Evolutionary conservation across 257 asterid species (phyloP).

Genomic region (Rubia yunnanensis): DNA sequence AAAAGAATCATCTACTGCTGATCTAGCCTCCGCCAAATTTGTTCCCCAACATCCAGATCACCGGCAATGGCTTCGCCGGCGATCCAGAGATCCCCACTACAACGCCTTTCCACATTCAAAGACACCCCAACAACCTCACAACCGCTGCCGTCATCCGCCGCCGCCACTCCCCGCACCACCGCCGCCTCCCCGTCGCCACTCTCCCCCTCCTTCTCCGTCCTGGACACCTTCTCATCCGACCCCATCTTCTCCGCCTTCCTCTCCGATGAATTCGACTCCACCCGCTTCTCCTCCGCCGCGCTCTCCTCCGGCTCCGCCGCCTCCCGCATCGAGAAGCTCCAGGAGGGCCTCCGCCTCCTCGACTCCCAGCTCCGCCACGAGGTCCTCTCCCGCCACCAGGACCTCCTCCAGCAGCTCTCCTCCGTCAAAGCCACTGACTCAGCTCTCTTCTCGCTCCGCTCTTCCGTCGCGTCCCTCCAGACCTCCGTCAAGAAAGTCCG

Average conservation of each 20-base stretch:
- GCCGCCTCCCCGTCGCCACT: constrained; percentile 18
- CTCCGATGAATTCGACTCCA: constrained; percentile 69
- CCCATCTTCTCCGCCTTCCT: constrained; percentile 83
- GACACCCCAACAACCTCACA: constrained; percentile 12
- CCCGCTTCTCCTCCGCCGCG: constrained; percentile 90
- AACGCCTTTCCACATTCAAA: constrained; percentile 69
- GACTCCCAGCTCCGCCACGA: constrained; percentile 78
- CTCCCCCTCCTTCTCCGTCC: constrained; percentile 27
- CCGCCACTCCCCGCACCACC: constrained; percentile 18
- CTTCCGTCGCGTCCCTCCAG: constrained; percentile 68
- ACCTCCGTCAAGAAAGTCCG: constrained; percentile 69
- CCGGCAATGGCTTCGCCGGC: constrained; percentile 16
- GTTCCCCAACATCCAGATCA: constrained; percentile 1
- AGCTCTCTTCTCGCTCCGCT: constrained; percentile 63
- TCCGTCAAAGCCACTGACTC: constrained; percentile 66
- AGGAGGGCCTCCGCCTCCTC: constrained; percentile 74
- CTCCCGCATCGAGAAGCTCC: constrained; percentile 83
- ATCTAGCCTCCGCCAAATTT: background rate
- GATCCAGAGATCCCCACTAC: constrained; percentile 53
- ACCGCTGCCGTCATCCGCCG: constrained; percentile 14
- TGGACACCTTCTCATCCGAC: constrained; percentile 67
- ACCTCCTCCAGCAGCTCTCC: constrained; percentile 75
- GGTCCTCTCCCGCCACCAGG: constrained; percentile 82
- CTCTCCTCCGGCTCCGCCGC: constrained; percentile 97
- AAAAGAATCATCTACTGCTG: too few relatives aligned